phyloP scores from a whole-genome alignment of 2,329 filamentous ascomycete genomes.

The Ceratocystis variospora region DNA sequence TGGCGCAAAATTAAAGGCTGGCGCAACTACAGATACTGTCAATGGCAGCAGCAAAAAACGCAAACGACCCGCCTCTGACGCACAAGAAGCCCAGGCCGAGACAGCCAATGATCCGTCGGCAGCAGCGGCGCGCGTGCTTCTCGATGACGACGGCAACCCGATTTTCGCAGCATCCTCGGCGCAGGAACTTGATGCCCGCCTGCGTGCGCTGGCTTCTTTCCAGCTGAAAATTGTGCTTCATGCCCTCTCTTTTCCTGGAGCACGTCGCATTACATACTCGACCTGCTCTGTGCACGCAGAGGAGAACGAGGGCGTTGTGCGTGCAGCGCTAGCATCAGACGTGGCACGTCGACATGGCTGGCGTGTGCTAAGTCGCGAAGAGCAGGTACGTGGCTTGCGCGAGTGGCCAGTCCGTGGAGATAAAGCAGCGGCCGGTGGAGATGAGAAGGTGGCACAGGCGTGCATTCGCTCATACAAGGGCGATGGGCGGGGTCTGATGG shows the following conservation, averaged over 20 bases:
- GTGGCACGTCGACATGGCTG: constrained; percentile 57
- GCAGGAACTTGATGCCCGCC: constrained; percentile 46
- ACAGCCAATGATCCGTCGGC: constrained; percentile 26
- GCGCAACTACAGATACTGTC: not conserved
- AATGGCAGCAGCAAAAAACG: constrained; percentile 23
- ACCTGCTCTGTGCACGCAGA: constrained; percentile 79
- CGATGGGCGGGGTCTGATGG: constrained; percentile 74
- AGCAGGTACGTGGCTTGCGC: constrained; percentile 63
- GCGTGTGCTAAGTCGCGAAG: constrained; percentile 55
- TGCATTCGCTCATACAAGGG: constrained; percentile 74
- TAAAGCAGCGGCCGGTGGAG: constrained; percentile 34
- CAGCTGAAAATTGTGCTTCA: constrained; percentile 73
- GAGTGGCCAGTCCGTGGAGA: constrained; percentile 59
- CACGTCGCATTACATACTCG: constrained; percentile 70
- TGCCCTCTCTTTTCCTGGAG: constrained; percentile 67
- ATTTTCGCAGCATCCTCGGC: constrained; percentile 39
- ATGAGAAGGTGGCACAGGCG: constrained; percentile 48
- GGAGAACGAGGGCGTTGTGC: constrained; percentile 81
- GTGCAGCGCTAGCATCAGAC: constrained; percentile 53
- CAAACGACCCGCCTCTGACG: constrained; percentile 28
- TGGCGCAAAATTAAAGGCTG: not conserved
- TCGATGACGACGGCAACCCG: constrained; percentile 46
- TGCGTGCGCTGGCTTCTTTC: constrained; percentile 63
- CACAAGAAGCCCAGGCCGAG: constrained; percentile 24
- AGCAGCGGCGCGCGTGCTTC: constrained; percentile 28